Conservation (phyloP, 2,329 filamentous ascomycete genomes). For the Tolypocladium sp. region DNA sequence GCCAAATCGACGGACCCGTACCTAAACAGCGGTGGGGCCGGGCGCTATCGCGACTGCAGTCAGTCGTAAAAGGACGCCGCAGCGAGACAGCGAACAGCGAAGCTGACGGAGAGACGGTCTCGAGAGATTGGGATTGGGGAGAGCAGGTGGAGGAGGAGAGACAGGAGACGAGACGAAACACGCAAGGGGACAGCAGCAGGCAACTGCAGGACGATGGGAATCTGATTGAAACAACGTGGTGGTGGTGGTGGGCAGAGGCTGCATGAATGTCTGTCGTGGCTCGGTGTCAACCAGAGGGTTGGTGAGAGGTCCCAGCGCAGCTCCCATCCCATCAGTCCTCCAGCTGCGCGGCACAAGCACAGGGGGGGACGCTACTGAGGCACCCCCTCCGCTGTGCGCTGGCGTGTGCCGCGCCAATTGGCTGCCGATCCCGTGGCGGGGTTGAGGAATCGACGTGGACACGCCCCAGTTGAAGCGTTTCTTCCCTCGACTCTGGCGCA, state of each 20-base stretch:
- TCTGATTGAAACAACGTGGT: constrained; percentile 1
- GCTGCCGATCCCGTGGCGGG: not conserved
- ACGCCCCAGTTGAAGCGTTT: not conserved
- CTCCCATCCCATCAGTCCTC: not conserved
- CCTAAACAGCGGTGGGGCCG: not conserved
- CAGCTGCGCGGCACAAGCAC: not conserved
- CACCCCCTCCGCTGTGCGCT: constrained; percentile 1
- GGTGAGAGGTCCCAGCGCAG: not conserved
- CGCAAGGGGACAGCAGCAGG: not conserved
- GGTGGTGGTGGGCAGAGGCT: constrained; percentile 1
- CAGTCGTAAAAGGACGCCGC: not conserved
- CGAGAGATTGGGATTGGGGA: not conserved
- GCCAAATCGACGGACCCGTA: not conserved
- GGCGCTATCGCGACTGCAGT: not conserved
- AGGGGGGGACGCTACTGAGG: not conserved
- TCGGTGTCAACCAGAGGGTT: not conserved
- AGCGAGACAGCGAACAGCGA: not conserved
- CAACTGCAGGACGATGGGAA: not conserved
- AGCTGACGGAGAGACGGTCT: not conserved
- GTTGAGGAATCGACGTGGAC: not conserved
- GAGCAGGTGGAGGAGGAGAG: not conserved
- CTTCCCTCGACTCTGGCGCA: not conserved
- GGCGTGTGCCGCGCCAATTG: constrained; percentile 8
- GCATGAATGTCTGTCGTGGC: constrained; percentile 3
- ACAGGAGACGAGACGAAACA: not conserved